Percentiles rank a stretch among this genome's conserved stretches.
Conservation (phyloP, 768 basidiomycete genomes). For the Tylopilus subfusipes region DNA sequence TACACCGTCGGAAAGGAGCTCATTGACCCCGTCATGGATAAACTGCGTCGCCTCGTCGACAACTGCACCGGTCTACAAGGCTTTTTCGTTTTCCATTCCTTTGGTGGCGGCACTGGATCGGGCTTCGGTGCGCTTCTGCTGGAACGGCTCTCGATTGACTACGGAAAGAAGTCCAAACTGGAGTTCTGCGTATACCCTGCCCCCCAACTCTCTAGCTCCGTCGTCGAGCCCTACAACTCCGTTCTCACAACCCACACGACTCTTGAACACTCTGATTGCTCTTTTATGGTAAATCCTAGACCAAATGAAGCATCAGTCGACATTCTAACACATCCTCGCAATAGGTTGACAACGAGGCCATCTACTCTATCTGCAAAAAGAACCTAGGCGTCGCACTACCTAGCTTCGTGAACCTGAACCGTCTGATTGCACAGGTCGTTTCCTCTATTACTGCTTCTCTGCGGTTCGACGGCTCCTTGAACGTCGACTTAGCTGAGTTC, state of each 20-base stretch:
- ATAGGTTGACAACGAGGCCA: conserved; percentile 97
- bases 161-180: conserved; percentile 98
- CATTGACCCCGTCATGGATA: conserved; percentile 96
- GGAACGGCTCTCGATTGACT: conserved; percentile 96
- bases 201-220: conserved; percentile 89
- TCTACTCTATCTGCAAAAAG: conserved; percentile 99
- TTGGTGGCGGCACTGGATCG: conserved; percentile 99
- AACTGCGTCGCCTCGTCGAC: conserved; percentile 93
- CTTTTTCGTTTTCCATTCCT: conserved; percentile 99
- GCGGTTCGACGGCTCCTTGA: conserved; percentile 95
- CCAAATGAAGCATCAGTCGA: neutral
- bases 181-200: conserved; percentile 99
- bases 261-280: conserved; percentile 99
- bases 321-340: conserved; percentile 9
- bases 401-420: conserved; percentile 90
- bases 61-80: conserved; percentile 98
- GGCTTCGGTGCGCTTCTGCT: conserved; percentile 97
- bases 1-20: conserved; percentile 99
- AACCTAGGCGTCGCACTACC: conserved; percentile 83
- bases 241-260: conserved; percentile 98
- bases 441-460: conserved; percentile 97
- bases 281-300: conserved; percentile 78
- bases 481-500: conserved; percentile 97
- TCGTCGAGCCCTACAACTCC: conserved; percentile 99
- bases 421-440: conserved; percentile 97